Evolutionary conservation across 352 stramenopile species (phyloP).

Genomic region (Pythium diclinum): DNA sequence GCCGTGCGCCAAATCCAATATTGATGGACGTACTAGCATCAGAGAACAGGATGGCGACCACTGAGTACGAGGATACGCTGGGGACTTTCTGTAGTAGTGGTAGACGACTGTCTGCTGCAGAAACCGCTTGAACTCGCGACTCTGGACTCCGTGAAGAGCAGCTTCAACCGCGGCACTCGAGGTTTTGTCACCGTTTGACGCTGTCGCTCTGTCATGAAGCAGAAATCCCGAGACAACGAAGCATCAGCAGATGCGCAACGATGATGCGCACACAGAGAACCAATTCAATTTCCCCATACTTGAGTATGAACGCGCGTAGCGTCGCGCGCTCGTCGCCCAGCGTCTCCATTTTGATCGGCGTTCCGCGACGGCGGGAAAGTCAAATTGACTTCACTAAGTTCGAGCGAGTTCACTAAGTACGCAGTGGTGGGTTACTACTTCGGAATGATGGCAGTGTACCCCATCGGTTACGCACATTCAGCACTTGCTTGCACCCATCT

Average conservation of each 20-base stretch:
- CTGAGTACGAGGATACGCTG: not conserved
- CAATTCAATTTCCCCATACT: not conserved
- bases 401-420: not conserved
- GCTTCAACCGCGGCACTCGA: not conserved
- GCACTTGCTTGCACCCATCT: not conserved
- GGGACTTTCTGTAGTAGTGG: slow-evolving; percentile 16
- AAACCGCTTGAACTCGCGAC: slow-evolving; percentile 13
- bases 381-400: not conserved
- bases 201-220: not conserved
- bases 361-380: slow-evolving; percentile 7
- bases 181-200: not conserved
- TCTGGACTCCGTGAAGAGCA: not conserved
- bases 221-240: not conserved
- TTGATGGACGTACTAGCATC: slow-evolving; percentile 4
- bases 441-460: not conserved
- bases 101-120: slow-evolving; percentile 14
- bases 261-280: not conserved
- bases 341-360: slow-evolving; percentile 6
- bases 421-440: not conserved
- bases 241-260: not conserved
- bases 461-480: not conserved
- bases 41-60: slow-evolving; percentile 15
- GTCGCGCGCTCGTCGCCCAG: slow-evolving; percentile 10
- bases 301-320: slow-evolving; percentile 10
- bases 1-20: too few relatives aligned